Evolutionary conservation across 2,329 filamentous ascomycete genomes (phyloP), one percentile per base, ranked within the genome.

Genomic region (Cordyceps fumosorosea): DNA sequence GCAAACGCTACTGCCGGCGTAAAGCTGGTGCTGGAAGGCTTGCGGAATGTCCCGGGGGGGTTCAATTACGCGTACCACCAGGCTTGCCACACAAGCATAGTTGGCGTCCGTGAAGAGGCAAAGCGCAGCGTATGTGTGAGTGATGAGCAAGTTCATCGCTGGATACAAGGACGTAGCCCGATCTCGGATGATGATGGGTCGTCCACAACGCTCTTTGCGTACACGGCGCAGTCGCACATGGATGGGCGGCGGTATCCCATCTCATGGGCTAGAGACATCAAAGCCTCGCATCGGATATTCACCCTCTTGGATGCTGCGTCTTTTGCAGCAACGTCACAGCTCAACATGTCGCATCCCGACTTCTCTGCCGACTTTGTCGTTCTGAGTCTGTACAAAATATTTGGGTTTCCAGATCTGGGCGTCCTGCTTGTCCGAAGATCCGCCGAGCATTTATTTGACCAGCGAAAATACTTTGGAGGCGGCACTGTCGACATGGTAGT

Each of bases 311-410:
- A 99, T 74, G 93, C 91, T 11, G 92, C 95, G 5, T 89, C 91
- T 0, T 80, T 91, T 12, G 88, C 87, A 11, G 87, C 91, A 8
- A 96, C 93, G 0, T 85, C 89, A 5, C 85, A 85, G 1, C 78
- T 98, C 7, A 84, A 96, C 69, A 77, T 98, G 2, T 79, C 84
- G 61, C 76, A 89, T 66, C 67, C 80, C 0, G 76, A 78, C 0
- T 71, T 75, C 0, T 86, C 89, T 0, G 90, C 93, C 1, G 93
- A 98, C 72, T 98, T 98, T 67, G 88, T 85, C 0, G 89, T 91
- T 0, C 70, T 98, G 48, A 97, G 93, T 73, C 86, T 98, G 66
- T 96, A 97, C 77, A 99, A 98, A 73, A 93, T 97, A n/a, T 98
- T 98, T 73, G 93, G 95, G 1, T 97, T 97, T 66, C 93, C 93